Percentiles rank a stretch among this genome's conserved stretches.
Evolutionary conservation across 345 rosid genomes (phyloP).

Genomic region (Salix brachista): DNA sequence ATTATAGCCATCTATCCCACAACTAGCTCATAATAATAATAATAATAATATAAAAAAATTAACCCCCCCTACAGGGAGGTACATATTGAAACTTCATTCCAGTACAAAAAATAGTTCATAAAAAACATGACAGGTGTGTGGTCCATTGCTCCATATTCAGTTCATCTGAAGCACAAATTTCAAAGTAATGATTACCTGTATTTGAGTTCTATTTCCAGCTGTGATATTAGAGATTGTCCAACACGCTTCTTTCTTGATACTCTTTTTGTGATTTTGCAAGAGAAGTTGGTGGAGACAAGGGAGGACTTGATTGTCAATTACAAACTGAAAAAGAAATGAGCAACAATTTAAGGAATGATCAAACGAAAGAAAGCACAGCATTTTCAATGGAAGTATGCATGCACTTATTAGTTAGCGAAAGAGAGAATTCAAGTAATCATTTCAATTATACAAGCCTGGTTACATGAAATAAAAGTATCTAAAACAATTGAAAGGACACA

Average conservation of each 20-base stretch:
- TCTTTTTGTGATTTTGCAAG: constrained; percentile 23
- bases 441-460: neutral
- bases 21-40: no score
- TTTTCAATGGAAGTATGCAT: neutral
- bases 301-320: constrained; percentile 26
- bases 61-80: no score
- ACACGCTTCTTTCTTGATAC: constrained; percentile 28
- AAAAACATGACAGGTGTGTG: neutral
- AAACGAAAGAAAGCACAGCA: neutral
- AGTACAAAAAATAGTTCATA: neutral
- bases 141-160: neutral
- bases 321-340: constrained; percentile 16
- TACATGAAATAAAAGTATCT: neutral
- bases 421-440: neutral
- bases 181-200: constrained; percentile 26
- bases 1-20: neutral
- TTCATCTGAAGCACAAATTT: neutral
- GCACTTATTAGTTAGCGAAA: no score
- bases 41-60: no score
- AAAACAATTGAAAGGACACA: neutral
- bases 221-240: constrained; percentile 38
- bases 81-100: neutral
- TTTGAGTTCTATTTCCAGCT: constrained; percentile 25
- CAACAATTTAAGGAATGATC: neutral
- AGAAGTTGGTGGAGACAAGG: constrained; percentile 30